Percentiles rank a stretch among this genome's conserved stretches.
phyloP scores from a whole-genome alignment of 2,329 filamentous ascomycete genomes.

The Aspergillus pseudoviridinutans region DNA sequence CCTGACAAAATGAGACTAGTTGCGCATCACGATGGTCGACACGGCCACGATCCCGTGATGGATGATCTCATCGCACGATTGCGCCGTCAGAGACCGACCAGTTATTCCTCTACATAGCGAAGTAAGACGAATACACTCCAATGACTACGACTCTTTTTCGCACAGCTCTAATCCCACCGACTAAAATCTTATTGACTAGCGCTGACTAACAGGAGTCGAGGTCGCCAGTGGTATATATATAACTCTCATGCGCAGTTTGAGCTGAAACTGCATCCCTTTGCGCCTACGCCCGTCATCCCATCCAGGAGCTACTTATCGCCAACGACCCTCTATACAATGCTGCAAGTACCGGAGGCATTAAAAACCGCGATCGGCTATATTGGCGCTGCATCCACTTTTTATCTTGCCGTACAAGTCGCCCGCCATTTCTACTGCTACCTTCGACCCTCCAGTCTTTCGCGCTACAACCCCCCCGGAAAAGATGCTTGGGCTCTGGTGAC shows the following conservation, averaged over 20 bases:
- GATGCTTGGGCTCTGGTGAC: conserved; percentile 49
- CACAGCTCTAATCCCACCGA: neutral
- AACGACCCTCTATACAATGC: neutral
- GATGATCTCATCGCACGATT: neutral
- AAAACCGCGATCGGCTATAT: neutral
- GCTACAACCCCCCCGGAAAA: conserved; percentile 5
- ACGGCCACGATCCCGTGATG: neutral
- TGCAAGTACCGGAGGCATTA: neutral
- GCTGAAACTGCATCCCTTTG: neutral
- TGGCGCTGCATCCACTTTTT: neutral
- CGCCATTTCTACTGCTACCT: neutral
- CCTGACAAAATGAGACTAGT: neutral
- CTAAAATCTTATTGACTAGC: neutral
- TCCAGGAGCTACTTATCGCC: neutral
- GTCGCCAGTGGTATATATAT: neutral
- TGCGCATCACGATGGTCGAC: neutral
- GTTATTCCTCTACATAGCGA: neutral
- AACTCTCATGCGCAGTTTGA: neutral
- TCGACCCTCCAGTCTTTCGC: conserved; percentile 1
- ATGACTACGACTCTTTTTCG: neutral
- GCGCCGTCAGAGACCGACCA: neutral
- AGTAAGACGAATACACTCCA: neutral
- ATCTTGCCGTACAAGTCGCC: neutral
- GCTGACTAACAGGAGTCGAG: neutral
- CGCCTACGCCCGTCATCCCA: neutral